A percentile compares a stretch with the other conserved stretches of the same genome.
Evolutionary conservation across 2,329 filamentous ascomycete species (phyloP).

Genomic region (Pyrenophora seminiperda): DNA sequence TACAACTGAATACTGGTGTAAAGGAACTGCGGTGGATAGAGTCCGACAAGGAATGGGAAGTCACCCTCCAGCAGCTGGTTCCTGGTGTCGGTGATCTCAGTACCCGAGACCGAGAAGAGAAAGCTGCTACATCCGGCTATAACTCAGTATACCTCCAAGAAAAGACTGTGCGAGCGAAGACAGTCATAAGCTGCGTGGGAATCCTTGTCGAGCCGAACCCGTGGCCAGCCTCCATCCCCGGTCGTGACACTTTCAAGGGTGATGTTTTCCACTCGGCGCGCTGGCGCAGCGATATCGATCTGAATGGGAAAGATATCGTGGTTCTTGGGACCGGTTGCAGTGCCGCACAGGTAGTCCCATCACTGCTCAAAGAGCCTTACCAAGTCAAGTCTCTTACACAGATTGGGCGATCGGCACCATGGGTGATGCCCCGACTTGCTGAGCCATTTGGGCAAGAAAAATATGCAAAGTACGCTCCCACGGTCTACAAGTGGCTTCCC

Average conservation of each 20-base stretch:
- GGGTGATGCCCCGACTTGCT: conserved; percentile 5
- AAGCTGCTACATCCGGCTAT: neutral
- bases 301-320: conserved; percentile 58
- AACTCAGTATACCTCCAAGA: neutral
- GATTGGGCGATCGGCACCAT: conserved; percentile 6
- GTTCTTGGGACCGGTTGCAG: conserved; percentile 48
- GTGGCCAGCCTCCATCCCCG: conserved; percentile 41
- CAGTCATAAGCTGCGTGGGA: neutral
- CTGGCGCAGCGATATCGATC: conserved; percentile 54
- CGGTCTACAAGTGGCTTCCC: neutral
- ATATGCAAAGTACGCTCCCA: neutral
- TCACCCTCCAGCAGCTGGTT: neutral
- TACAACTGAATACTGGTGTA: neutral
- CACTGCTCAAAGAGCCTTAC: conserved; percentile 4
- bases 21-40: neutral
- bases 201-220: conserved; percentile 1
- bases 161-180: neutral
- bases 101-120: neutral
- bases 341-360: neutral
- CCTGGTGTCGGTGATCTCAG: neutral
- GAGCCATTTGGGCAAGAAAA: conserved; percentile 8
- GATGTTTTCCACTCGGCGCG: conserved; percentile 58
- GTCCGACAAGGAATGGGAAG: neutral
- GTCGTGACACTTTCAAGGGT: conserved; percentile 56
- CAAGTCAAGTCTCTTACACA: conserved; percentile 9